phyloP scores from a whole-genome alignment of 2,329 filamentous ascomycete genomes.

The Fusarium subtropicale region DNA sequence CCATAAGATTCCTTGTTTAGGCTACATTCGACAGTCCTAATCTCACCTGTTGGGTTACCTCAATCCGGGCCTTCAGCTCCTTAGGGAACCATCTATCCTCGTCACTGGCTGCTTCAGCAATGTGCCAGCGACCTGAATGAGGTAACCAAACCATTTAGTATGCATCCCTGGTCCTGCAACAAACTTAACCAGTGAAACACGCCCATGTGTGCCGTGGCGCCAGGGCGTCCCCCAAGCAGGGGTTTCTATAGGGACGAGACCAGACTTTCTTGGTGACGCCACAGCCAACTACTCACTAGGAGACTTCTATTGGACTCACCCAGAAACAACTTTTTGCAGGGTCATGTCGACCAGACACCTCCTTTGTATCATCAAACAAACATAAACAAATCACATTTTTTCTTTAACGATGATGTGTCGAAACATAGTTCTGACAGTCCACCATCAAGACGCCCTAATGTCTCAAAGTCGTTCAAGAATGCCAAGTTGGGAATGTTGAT shows the following conservation, averaged over 20 bases:
- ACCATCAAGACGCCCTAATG: slow-evolving; percentile 18
- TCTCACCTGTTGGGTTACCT: slow-evolving; percentile 15
- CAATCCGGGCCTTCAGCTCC: slow-evolving; percentile 36
- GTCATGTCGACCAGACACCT: slow-evolving; percentile 23
- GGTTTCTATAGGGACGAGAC: slow-evolving; percentile 7
- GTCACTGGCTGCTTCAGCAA: slow-evolving; percentile 21
- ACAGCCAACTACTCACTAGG: slow-evolving; percentile 18
- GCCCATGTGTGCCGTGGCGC: slow-evolving; percentile 32
- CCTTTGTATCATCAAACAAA: slow-evolving; percentile 19
- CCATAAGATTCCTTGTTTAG: slow-evolving; percentile 29
- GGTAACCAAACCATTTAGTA: slow-evolving; percentile 24
- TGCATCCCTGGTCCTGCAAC: slow-evolving; percentile 1
- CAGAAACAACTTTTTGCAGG: slow-evolving; percentile 5
- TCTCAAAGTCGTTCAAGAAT: slow-evolving; percentile 19
- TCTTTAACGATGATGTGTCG: neutral
- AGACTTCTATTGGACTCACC: slow-evolving; percentile 14
- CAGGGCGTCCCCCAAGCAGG: slow-evolving; percentile 18
- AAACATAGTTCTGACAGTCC: slow-evolving; percentile 2
- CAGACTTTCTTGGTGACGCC: slow-evolving; percentile 23
- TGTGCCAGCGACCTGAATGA: slow-evolving; percentile 27
- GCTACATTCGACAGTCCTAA: slow-evolving; percentile 7
- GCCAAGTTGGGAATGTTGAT: slow-evolving; percentile 14
- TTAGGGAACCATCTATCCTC: slow-evolving; percentile 18
- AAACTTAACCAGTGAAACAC: slow-evolving; percentile 31
- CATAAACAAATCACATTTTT: slow-evolving; percentile 14